Conservation (phyloP, 2,329 filamentous ascomycete species). For the Colletotrichum tanaceti region DNA sequence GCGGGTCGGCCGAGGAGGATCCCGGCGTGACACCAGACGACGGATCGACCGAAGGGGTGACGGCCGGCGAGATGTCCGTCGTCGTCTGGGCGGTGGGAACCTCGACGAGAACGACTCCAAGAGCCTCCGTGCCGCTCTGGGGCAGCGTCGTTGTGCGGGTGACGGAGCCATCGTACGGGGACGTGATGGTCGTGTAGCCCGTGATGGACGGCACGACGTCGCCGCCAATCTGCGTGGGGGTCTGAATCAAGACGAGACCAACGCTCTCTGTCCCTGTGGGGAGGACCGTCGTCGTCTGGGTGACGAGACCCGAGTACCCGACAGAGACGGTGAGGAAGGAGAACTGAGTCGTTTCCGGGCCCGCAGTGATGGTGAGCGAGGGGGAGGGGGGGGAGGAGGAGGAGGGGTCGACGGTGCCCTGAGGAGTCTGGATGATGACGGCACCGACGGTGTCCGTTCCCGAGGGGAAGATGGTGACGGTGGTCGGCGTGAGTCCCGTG, state of each 20-base stretch:
- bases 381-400: no score
- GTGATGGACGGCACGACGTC: background rate
- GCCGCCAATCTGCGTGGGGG: background rate
- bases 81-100: background rate
- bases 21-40: no score
- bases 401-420: background rate
- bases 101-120: background rate
- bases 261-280: slow-evolving; percentile 14
- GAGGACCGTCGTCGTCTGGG: slow-evolving; percentile 24
- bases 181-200: slow-evolving; percentile 3
- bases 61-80: background rate
- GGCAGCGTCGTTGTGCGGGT: slow-evolving; percentile 6
- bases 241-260: slow-evolving; percentile 31
- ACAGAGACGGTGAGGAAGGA: slow-evolving; percentile 31
- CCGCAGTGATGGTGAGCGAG: background rate
- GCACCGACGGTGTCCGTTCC: slow-evolving; percentile 26
- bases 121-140: background rate
- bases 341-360: background rate
- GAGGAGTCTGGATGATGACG: slow-evolving; percentile 29
- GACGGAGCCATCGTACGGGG: background rate
- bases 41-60: background rate
- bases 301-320: slow-evolving; percentile 20
- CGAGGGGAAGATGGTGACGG: slow-evolving; percentile 26
- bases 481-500: slow-evolving; percentile 9
- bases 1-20: no score